A percentile compares a stretch with the other conserved stretches of the same genome.
Conservation (phyloP, 2,329 filamentous ascomycete species). For the Colletotrichum spaethianum region DNA sequence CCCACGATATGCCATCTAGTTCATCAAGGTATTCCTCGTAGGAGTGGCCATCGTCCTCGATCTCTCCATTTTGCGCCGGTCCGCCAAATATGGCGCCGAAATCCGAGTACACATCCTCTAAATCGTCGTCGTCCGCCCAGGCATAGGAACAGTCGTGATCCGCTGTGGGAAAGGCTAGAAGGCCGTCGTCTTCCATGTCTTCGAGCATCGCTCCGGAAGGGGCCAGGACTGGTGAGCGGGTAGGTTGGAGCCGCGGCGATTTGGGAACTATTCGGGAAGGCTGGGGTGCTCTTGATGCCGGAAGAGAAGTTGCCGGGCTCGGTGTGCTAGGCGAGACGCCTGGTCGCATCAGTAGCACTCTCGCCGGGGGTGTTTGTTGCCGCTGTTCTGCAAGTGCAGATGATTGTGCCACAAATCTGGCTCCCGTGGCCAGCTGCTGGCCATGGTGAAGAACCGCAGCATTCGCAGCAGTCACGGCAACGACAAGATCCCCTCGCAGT, state of each 20-base stretch:
- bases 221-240: conserved; percentile 46
- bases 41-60: conserved; percentile 58
- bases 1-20: conserved; percentile 68
- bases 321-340: not conserved
- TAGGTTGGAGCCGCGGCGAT: conserved; percentile 21
- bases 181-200: conserved; percentile 60
- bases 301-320: not conserved
- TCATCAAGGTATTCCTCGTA: conserved; percentile 71
- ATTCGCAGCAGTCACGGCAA: conserved; percentile 52
- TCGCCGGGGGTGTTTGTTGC: conserved; percentile 23
- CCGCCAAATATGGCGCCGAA: conserved; percentile 66
- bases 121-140: conserved; percentile 57
- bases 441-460: conserved; percentile 53
- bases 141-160: conserved; percentile 62
- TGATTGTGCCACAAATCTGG: conserved; percentile 48
- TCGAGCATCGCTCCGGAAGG: conserved; percentile 47
- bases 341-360: conserved; percentile 30
- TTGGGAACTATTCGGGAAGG: conserved; percentile 14
- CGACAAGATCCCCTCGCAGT: conserved; percentile 48
- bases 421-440: conserved; percentile 50
- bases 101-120: conserved; percentile 68
- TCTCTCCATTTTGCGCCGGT: conserved; percentile 44
- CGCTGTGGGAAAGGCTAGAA: conserved; percentile 62
- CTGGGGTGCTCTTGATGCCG: conserved; percentile 7
- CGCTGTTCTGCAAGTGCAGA: conserved; percentile 6